Evolutionary conservation across 495 filamentous ascomycete species (phyloP).

Genomic region (Aspergillus homomorphus): DNA sequence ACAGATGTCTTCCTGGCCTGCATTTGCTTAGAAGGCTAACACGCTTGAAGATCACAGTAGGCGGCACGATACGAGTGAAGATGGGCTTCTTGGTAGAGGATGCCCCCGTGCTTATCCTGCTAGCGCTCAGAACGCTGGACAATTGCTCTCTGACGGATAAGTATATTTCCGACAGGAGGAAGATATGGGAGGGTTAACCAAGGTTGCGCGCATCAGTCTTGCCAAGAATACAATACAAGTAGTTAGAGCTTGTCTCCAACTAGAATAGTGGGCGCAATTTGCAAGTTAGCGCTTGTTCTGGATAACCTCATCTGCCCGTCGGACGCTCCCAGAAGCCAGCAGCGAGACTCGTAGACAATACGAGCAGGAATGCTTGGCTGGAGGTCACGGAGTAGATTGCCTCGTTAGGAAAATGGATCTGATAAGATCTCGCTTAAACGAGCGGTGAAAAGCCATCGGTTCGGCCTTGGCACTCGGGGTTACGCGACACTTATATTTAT

Average conservation of each 20-base stretch:
- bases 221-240: neutral
- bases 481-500: too few relatives aligned
- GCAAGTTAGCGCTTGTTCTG: too few relatives aligned
- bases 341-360: neutral
- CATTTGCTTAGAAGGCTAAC: too few relatives aligned
- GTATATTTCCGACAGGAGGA: neutral
- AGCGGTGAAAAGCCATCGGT: neutral
- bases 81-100: too few relatives aligned
- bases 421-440: conserved; percentile 7
- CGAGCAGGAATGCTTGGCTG: conserved; percentile 3
- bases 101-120: too few relatives aligned
- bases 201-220: neutral
- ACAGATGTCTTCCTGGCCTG: too few relatives aligned
- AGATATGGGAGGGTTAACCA: neutral
- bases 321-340: too few relatives aligned
- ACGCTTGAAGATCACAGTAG: too few relatives aligned
- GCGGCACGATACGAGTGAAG: too few relatives aligned
- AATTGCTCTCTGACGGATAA: too few relatives aligned
- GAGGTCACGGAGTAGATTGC: neutral
- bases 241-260: neutral
- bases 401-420: conserved; percentile 7
- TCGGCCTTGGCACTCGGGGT: neutral
- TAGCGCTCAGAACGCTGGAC: too few relatives aligned
- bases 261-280: neutral
- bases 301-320: too few relatives aligned